Evolutionary conservation across 1,284 basidiomycete species (phyloP).

Genomic region (Rhizopogon hawkerae): DNA sequence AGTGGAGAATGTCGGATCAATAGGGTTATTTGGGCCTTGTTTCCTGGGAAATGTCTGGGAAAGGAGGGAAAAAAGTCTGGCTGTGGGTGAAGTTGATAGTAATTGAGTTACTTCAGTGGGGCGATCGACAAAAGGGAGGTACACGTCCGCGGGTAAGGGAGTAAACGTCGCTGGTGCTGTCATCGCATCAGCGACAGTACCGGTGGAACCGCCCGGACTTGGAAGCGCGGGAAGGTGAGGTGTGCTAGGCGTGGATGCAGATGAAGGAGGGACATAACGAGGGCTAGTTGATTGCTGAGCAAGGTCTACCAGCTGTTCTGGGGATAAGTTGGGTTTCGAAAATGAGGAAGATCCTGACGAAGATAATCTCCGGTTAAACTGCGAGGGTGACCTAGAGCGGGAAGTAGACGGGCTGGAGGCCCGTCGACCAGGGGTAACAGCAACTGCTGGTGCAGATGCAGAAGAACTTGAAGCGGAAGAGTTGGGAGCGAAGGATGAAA

Average conservation of each 20-base stretch:
- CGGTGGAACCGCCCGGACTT: conserved; percentile 10
- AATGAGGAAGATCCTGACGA: conserved; percentile 21
- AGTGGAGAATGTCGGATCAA: conserved; percentile 18
- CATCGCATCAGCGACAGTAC: conserved; percentile 4
- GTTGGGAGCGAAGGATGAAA: conserved; percentile 45
- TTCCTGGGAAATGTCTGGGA: conserved; percentile 52
- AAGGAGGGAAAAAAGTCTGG: conserved; percentile 60
- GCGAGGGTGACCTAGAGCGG: conserved; percentile 37
- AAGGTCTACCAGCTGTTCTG: conserved; percentile 62
- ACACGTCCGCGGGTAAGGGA: conserved; percentile 58
- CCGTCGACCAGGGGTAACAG: conserved; percentile 8
- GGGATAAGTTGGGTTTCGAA: conserved; percentile 41
- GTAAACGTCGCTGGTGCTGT: conserved; percentile 52
- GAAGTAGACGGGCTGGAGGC: conserved; percentile 31
- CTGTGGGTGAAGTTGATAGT: conserved; percentile 52
- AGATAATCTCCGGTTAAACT: conserved; percentile 26
- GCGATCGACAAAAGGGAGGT: conserved; percentile 70
- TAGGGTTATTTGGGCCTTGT: conserved; percentile 18
- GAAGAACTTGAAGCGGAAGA: conserved; percentile 13
- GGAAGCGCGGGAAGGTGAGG: conserved; percentile 17
- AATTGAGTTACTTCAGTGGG: conserved; percentile 56
- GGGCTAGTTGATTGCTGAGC: conserved; percentile 53
- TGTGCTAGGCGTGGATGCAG: conserved; percentile 14
- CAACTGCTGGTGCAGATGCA: conserved; percentile 12
- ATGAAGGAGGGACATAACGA: conserved; percentile 21